Evolutionary conservation across 805 yeast genomes (phyloP).

Genomic region (Yamadazyma nakazawae): DNA sequence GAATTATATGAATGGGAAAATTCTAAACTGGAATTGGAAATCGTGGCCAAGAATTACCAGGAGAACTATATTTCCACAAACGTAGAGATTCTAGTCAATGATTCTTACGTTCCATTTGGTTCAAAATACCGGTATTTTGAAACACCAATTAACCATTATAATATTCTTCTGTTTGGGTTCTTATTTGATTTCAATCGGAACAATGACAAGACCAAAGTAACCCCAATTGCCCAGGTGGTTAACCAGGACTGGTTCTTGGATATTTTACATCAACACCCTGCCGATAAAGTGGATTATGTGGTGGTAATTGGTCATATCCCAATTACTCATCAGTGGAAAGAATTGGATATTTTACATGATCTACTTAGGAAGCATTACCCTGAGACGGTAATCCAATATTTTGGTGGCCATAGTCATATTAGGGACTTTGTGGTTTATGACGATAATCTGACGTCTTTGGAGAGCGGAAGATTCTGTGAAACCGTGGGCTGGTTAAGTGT

Average conservation of each 20-base stretch:
- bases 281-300: constrained; percentile 54
- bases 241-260: constrained; percentile 64
- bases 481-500: constrained; percentile 83
- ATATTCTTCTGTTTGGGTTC: constrained; percentile 71
- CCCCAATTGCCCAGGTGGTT: constrained; percentile 53
- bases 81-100: constrained; percentile 53
- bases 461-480: constrained; percentile 90
- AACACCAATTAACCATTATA: constrained; percentile 50
- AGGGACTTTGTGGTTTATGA: constrained; percentile 79
- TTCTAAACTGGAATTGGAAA: constrained; percentile 61
- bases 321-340: constrained; percentile 48
- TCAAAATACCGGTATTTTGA: constrained; percentile 59
- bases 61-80: constrained; percentile 69
- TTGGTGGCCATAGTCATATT: constrained; percentile 94
- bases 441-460: constrained; percentile 66
- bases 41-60: constrained; percentile 55
- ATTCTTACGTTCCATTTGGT: constrained; percentile 63
- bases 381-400: constrained; percentile 65
- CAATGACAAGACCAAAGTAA: constrained; percentile 61
- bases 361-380: constrained; percentile 60
- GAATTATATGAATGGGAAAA: constrained; percentile 73
- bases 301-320: constrained; percentile 82
- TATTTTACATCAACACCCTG: constrained; percentile 27
- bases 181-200: constrained; percentile 68
- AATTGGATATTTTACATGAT: constrained; percentile 45